Base-by-base conservation (phyloP, 1,139 yeast genomes). In the Dujonia santamariae region DNA sequence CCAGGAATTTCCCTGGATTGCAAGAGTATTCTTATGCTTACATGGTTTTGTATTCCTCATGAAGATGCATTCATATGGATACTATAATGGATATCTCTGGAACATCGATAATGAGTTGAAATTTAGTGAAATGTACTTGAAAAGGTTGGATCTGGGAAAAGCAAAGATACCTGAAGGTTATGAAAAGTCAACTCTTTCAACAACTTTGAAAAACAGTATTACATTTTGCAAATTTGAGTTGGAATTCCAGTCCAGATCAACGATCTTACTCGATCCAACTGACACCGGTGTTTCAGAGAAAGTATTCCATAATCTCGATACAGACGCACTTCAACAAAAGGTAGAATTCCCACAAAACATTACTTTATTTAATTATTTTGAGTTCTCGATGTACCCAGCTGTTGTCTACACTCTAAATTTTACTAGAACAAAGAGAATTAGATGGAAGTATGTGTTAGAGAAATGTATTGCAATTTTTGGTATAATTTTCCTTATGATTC, bases 41-140 rank as follows among this genome's bases (percentile, higher is more conserved):
- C 97, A 90, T 55, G 77, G 86, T n/a, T 65, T 86, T 36, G 97
- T 90, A 4, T 63, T 88, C 45, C 56, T 90, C 44, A 90, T 90
- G 97, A 90, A 90, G 54, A 83, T 82, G 79, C 97, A 90, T 55
- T 86, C 96, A 2, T 90, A 80, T 53, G 86, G 85, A 1, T 86
- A 82, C 49, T 90, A 80, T 61, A 88, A 88, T 53, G 97, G 97
- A 0, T 86, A 88, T 53, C 63, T 88, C 37, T 86, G 95, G 92
- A 63, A 59, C 18, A 74, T 83, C 21, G 49, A 53, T 20, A 60
- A 65, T n/a, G 95, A 85, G 46, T 61, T 83, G 34, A 47, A 64
- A 5, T 68, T 64, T 38, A 75, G 87, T 7, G 62, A 49, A 47
- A 47, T 18, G 37, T 63, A 50, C 38, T 59, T 50, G 39, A 46